Evolutionary conservation across 768 basidiomycete genomes (phyloP).

Genomic region (Russula olivacea): DNA sequence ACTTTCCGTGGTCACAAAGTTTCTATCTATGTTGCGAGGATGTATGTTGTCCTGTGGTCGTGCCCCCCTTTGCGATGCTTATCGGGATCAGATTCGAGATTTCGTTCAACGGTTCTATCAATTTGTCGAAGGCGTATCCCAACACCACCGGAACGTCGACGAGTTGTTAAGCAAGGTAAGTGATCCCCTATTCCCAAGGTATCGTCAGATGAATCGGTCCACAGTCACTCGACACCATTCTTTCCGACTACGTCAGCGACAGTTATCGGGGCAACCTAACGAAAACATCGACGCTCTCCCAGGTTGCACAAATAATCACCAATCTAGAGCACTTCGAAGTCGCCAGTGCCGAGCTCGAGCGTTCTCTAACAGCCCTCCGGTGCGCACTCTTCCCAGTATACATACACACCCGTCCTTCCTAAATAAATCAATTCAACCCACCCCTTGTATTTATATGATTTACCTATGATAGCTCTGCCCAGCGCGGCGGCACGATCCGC

Average conservation of each 20-base stretch:
- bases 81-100: constrained; percentile 55
- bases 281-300: constrained; percentile 73
- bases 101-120: constrained; percentile 96
- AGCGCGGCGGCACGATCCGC: constrained; percentile 75
- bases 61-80: constrained; percentile 1
- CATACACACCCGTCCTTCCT: not conserved
- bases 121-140: constrained; percentile 91
- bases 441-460: not conserved
- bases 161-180: constrained; percentile 81
- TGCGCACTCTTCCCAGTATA: constrained; percentile 30
- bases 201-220: not conserved
- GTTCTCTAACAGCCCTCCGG: constrained; percentile 78
- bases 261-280: constrained; percentile 69
- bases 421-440: not conserved
- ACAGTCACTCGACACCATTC: constrained; percentile 81
- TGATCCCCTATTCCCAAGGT: not conserved
- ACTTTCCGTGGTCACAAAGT: constrained; percentile 90
- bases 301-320: constrained; percentile 87
- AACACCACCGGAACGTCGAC: constrained; percentile 88
- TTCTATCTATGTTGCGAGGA: constrained; percentile 94
- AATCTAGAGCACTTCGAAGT: constrained; percentile 90
- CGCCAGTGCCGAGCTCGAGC: constrained; percentile 79
- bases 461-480: constrained; percentile 52
- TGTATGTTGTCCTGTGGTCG: constrained; percentile 37
- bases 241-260: constrained; percentile 70